Base-by-base conservation (phyloP, 2,329 filamentous ascomycete species). In the Cadophora sp. region DNA sequence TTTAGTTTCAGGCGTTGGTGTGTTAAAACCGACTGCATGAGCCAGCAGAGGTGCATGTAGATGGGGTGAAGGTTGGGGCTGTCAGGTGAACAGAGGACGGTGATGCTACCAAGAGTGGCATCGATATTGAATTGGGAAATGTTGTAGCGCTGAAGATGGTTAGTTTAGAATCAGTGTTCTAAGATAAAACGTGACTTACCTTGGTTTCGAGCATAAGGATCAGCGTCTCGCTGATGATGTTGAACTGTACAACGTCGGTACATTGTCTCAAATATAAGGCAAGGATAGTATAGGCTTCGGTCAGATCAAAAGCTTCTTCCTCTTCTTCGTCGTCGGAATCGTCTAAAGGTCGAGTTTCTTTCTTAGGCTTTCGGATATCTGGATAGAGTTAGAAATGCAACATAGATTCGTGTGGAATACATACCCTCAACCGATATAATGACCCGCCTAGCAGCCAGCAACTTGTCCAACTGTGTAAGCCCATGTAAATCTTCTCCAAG, bases 1-100 rank as follows among this genome's bases (percentile, higher is more conserved):
- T 89, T 84, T 1, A 90, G 80, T 11, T 88, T 86, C 51, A 87
- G 80, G 4, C 88, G 81, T 75, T 90, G 86, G 58, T 86, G 85
- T 73, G 83, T 84, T 74, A 90, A 84, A 45, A 90, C 78, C 24
- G 81, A 78, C 64, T 87, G 85, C 22, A 87, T 78, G 9, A 90
- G 79, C 62, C 81, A 82, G 78, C 83, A 88, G 18, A 78, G 71
- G 51, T 75, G 74, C 3, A 72, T 64, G 59, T 74, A 78, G 36
- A 77, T 73, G 24, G 69, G 27, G 13, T 56, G 66, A 4, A 78
- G 64, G 14, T 66, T 22, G 20, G 76, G 74, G 9, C 70, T 71
- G 22, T 68, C 64, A 16, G 69, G 70, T 8, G 77, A 76, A 64
- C 75, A 77, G 27, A 77, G 65, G n/a, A 74, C 74, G 16, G 75